These are phyloP conservation scores for Helicocarpus griseus DNA, from an alignment of 2,329 filamentous ascomycete species.

Conservation along the genomic window DNA sequence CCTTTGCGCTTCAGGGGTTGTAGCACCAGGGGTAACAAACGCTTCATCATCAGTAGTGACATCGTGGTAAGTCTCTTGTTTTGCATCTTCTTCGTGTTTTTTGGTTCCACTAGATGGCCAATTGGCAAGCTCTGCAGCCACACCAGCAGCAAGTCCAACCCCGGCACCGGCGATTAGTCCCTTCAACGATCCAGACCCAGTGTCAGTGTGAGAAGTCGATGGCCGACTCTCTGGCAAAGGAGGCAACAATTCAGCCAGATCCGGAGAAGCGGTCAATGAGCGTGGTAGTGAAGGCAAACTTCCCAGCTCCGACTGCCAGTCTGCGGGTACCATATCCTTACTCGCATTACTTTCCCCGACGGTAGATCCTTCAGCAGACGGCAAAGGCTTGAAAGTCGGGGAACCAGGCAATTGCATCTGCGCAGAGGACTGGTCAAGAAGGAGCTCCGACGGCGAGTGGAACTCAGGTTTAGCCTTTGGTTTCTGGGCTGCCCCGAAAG, in stretches of 20 bases:
- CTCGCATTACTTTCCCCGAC: conserved; percentile 19
- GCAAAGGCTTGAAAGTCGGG: conserved; percentile 16
- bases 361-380: conserved; percentile 24
- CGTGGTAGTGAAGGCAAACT: conserved; percentile 6
- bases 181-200: conserved; percentile 4
- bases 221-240: neutral
- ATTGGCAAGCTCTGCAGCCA: neutral
- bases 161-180: conserved; percentile 2
- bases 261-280: conserved; percentile 1
- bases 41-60: neutral
- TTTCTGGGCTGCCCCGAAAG: conserved; percentile 28
- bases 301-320: conserved; percentile 12
- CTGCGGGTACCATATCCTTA: conserved; percentile 12
- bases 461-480: conserved; percentile 34
- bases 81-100: neutral
- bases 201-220: conserved; percentile 8
- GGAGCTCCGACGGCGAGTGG: conserved; percentile 37
- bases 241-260: conserved; percentile 2
- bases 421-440: conserved; percentile 28
- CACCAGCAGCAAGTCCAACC: neutral
- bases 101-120: neutral
- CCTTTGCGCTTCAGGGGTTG: neutral
- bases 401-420: conserved; percentile 18
- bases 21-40: neutral
- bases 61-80: neutral